Base-by-base conservation (phyloP, 164 flowering plant genomes). In the Liquidambar formosana region DNA sequence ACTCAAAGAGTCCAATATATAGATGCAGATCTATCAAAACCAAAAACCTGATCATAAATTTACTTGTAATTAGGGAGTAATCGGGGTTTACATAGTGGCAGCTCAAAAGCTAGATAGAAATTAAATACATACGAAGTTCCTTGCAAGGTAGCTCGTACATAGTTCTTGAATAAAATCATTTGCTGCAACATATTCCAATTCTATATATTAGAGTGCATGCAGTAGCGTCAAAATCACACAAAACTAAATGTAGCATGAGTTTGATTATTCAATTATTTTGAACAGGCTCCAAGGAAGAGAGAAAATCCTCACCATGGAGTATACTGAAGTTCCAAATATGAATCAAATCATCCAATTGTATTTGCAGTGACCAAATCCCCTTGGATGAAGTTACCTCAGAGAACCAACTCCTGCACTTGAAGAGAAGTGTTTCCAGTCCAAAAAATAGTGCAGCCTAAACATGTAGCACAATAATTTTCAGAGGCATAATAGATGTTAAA, bases 381-480 rank as follows among this genome's bases (percentile, higher is more conserved):
- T 38, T 74, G 41, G 54, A 64, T 16, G 71, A 78, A 33, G 75
- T 66, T 19, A 65, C 68, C 68, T 82, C 70, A 23, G 67, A 68
- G 53, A 85, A 76, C 96, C 96, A 90, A 68, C 65, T 59, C 73
- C 68, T 82, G 71, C 91, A 88, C 65, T 83, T 75, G 51, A 53
- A 45, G 22, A 86, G 78, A 66, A 88, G 85, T 22, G 41, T 65
- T 53, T 85, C 89, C 57, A 86, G 83, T 21, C 96, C 95, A 79
- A 88, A 90, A 82, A 76, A 90, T 14, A 88, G 75, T 26, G 91
- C 87, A 79, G 80, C 91, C 96, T 88, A 83, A 59, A 61, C 44
- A 65, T 8, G 53, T 64, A 25, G 21, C 5, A 10, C 43, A 38
- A 63, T 51, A 8, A 57, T 28, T 21, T 45, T 33, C 33, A 27